Percentiles rank a stretch among this genome's conserved stretches.
Conservation (phyloP, 441 rosid genomes). For the Omphalea diandra region DNA sequence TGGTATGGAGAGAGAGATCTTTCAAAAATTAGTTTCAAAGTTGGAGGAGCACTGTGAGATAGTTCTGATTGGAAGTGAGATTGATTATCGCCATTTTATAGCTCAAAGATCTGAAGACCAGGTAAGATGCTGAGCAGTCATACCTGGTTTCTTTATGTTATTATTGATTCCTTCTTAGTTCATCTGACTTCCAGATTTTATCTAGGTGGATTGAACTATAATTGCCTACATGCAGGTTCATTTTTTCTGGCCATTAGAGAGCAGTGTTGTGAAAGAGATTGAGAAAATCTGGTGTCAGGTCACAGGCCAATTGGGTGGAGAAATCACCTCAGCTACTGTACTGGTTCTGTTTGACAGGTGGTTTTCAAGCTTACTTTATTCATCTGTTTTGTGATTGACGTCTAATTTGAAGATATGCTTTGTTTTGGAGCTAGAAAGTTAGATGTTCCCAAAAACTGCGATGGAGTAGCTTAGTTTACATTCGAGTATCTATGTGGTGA, state of each 20-base stretch:
- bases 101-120: slow-evolving; percentile 53
- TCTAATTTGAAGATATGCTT: slow-evolving; percentile 9
- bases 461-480: slow-evolving; percentile 72
- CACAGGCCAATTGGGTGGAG: slow-evolving; percentile 53
- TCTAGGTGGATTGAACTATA: slow-evolving; percentile 26
- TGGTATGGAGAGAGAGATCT: slow-evolving; percentile 91
- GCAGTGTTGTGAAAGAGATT: slow-evolving; percentile 43
- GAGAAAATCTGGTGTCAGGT: slow-evolving; percentile 68
- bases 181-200: neutral
- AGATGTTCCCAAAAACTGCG: slow-evolving; percentile 82
- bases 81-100: slow-evolving; percentile 78
- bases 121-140: slow-evolving; percentile 32
- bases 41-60: slow-evolving; percentile 78
- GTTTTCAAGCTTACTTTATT: slow-evolving; percentile 15
- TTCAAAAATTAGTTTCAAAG: slow-evolving; percentile 61
- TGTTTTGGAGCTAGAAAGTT: slow-evolving; percentile 44
- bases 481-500: slow-evolving; percentile 83
- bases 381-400: neutral
- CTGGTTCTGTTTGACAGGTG: slow-evolving; percentile 97
- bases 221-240: slow-evolving; percentile 50
- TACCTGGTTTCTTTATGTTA: neutral
- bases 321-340: slow-evolving; percentile 54
- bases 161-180: neutral
- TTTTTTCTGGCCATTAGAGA: slow-evolving; percentile 72
- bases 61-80: slow-evolving; percentile 69